Conservation (phyloP, 2,329 filamentous ascomycete species). For the Pleomassaria siparia region DNA sequence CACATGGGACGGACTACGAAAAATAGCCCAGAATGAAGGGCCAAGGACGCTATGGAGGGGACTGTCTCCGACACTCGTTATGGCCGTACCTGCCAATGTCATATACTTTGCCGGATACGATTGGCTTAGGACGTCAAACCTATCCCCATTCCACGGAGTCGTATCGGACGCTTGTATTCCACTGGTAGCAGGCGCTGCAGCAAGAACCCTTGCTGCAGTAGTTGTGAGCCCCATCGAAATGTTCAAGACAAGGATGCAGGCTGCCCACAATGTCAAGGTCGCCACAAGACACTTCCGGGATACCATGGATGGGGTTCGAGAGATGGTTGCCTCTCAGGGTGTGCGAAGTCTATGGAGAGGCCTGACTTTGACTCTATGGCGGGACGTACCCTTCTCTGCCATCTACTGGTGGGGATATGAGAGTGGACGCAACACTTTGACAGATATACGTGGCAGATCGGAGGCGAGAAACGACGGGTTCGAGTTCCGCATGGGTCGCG, state of each 20-base stretch:
- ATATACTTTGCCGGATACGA: conserved; percentile 99
- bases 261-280: conserved; percentile 53
- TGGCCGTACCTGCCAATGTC: conserved; percentile 93
- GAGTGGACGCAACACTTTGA: conserved; percentile 70
- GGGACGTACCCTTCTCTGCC: conserved; percentile 94
- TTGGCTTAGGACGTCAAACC: conserved; percentile 75
- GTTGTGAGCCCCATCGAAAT: conserved; percentile 91
- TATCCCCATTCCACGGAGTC: conserved; percentile 67
- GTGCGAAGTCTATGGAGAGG: conserved; percentile 88
- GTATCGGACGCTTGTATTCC: conserved; percentile 70
- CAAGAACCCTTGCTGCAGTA: conserved; percentile 77
- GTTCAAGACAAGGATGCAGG: conserved; percentile 89
- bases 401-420: conserved; percentile 99
- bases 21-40: conserved; percentile 94
- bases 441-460: conserved; percentile 64
- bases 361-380: conserved; percentile 87
- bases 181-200: conserved; percentile 74
- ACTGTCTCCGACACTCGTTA: conserved; percentile 87
- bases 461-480: conserved; percentile 29
- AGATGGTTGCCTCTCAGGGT: conserved; percentile 77
- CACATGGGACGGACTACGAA: conserved; percentile 86
- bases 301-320: conserved; percentile 72
- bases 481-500: conserved; percentile 38
- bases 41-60: conserved; percentile 86
- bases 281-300: conserved; percentile 71